Conservation (phyloP, 1,284 basidiomycete genomes). For the Microbotryum intermedium region DNA sequence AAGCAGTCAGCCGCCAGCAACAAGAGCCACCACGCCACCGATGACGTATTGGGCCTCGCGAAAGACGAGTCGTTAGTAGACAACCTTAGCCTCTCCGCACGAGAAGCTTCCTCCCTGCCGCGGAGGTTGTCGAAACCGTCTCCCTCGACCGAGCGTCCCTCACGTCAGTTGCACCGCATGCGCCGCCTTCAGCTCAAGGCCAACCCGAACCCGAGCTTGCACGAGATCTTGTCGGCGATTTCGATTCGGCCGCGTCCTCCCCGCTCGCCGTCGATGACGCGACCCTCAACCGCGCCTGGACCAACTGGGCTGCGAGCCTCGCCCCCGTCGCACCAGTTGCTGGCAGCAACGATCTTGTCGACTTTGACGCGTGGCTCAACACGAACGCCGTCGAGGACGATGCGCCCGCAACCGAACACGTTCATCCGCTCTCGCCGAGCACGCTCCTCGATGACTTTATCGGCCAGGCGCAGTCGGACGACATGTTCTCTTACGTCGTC, state of each 20-base stretch:
- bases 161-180: background rate
- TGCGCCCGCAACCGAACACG: too few species aligned
- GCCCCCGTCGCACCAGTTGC: too few species aligned
- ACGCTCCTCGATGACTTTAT: too few species aligned
- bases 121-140: slow-evolving; percentile 21
- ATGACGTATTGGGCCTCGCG: background rate
- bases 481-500: too few species aligned
- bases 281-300: too few species aligned
- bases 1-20: background rate
- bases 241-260: background rate
- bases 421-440: too few species aligned
- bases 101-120: slow-evolving; percentile 27
- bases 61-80: background rate
- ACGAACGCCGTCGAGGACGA: too few species aligned
- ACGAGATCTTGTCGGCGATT: slow-evolving; percentile 23
- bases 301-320: too few species aligned
- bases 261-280: background rate
- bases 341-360: too few species aligned
- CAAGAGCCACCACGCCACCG: background rate
- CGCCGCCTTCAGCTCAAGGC: background rate
- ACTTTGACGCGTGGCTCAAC: too few species aligned
- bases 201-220: slow-evolving; percentile 11
- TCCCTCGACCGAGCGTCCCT: background rate
- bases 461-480: too few species aligned
- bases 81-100: slow-evolving; percentile 28